Evolutionary conservation across 169 alveolate genomes (phyloP), one percentile per base, ranked within the genome.

Genomic region (Plasmodium coatneyi): DNA sequence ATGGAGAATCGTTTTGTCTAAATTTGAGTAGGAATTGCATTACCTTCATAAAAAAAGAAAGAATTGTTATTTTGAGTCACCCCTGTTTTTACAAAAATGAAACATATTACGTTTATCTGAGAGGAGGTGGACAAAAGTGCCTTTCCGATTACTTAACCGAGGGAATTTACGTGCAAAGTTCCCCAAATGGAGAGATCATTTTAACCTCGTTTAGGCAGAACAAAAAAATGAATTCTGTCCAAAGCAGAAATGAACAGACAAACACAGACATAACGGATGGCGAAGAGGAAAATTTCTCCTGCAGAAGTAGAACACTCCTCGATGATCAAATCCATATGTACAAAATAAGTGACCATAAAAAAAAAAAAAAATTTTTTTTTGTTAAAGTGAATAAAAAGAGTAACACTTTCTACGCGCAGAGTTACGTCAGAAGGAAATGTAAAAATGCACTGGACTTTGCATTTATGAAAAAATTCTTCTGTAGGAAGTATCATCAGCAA

Each of bases 1-100:
- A 39, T 84, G 60, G 60, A 71, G 92, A 84, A 25, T 25, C 41
- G 25, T 71, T 84, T 84, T 71, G 39, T 14, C 7, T 84, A 71
- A 84, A 84, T 71, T 71, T 30, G 32, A 71, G 41, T 84, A 49
- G 28, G 30, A 70, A 84, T 39, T 34, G 78, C 76, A 43, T 84
- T 10, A 52, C 71, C n/a, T 84, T 84, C 36, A 14, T 84, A 22
- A 84, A 84, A 84, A 84, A 83, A 43, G 32, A 71, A 28, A 84
- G 71, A 22, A 36, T 41, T 25, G 41, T 84, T 28, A 84, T 84
- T 41, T 2, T 84, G 16, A 7, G 56, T 19, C 92, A 84, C n/a
- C 82, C 60, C 10, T 36, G 49, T 14, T 84, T 84, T 84, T 71
- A 84, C 39, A 84, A 71, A 84, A 71, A 84, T 84, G 92, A 84